Conservation (phyloP, 2,329 filamentous ascomycete species). For the Nothophaeocryptopus gaeumannii region DNA sequence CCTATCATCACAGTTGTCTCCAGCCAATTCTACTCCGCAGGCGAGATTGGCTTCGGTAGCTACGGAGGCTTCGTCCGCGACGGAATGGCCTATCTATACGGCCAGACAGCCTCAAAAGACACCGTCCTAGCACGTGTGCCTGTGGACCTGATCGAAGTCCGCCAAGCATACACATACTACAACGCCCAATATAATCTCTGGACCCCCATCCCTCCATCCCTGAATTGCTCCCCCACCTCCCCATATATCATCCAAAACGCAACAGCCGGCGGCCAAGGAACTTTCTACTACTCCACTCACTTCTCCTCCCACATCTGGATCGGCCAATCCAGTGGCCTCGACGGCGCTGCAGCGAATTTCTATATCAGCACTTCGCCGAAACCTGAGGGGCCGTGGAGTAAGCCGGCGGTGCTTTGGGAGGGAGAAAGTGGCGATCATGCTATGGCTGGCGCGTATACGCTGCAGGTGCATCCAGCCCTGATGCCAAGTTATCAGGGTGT, state of each 20-base stretch:
- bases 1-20: slow-evolving; percentile 18
- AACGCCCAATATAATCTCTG: slow-evolving; percentile 15
- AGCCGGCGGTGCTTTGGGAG: slow-evolving; percentile 20
- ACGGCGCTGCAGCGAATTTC: slow-evolving; percentile 23
- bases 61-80: slow-evolving; percentile 23
- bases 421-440: slow-evolving; percentile 21
- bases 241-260: slow-evolving; percentile 25
- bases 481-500: slow-evolving; percentile 10
- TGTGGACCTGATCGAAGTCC: slow-evolving; percentile 19
- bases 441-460: slow-evolving; percentile 15
- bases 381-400: slow-evolving; percentile 33
- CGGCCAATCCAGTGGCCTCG: slow-evolving; percentile 20
- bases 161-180: slow-evolving; percentile 24
- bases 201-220: slow-evolving; percentile 16
- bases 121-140: slow-evolving; percentile 24
- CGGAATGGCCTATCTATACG: slow-evolving; percentile 25
- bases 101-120: slow-evolving; percentile 12
- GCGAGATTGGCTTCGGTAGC: slow-evolving; percentile 22
- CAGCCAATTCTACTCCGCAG: slow-evolving; percentile 18
- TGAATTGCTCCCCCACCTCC: slow-evolving; percentile 12
- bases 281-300: slow-evolving; percentile 30
- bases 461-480: slow-evolving; percentile 26
- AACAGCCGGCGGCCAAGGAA: slow-evolving; percentile 30
- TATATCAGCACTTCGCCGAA: slow-evolving; percentile 30
- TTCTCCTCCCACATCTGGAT: slow-evolving; percentile 33